Evolutionary conservation across 257 asterid genomes (phyloP).

Genomic region (Gentiana straminea): DNA sequence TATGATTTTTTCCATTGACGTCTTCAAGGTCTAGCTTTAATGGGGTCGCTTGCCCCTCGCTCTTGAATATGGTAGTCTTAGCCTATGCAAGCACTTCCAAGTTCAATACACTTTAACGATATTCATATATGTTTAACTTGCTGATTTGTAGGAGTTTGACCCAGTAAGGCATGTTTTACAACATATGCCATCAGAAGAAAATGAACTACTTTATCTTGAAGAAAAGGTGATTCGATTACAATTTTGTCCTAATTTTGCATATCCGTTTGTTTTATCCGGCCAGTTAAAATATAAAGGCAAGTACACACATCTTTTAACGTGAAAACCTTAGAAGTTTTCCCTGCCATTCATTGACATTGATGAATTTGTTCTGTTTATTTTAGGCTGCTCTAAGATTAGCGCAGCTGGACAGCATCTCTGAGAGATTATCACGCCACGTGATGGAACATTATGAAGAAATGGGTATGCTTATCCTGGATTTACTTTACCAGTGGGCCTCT

Average conservation of each 20-base stretch:
- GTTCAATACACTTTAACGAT: background rate
- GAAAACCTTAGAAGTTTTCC: slow-evolving; percentile 16
- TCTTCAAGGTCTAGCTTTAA: too few species aligned
- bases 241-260: slow-evolving; percentile 6
- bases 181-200: slow-evolving; percentile 64
- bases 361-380: slow-evolving; percentile 28
- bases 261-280: background rate
- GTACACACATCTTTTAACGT: background rate
- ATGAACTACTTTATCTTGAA: slow-evolving; percentile 59
- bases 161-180: slow-evolving; percentile 70
- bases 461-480: slow-evolving; percentile 41
- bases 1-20: too few species aligned
- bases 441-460: slow-evolving; percentile 98
- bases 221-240: slow-evolving; percentile 49
- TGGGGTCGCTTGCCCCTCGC: too few species aligned
- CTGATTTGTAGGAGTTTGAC: slow-evolving; percentile 62
- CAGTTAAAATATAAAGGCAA: background rate
- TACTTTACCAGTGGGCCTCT: background rate
- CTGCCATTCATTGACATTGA: slow-evolving; percentile 12
- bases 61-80: too few species aligned
- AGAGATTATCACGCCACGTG: slow-evolving; percentile 86
- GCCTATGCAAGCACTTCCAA: too few species aligned
- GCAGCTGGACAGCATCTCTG: slow-evolving; percentile 82
- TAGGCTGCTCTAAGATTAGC: slow-evolving; percentile 88
- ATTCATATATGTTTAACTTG: slow-evolving; percentile 22